A percentile compares a stretch with the other conserved stretches of the same genome.
phyloP scores from a whole-genome alignment of 176 grass and related monocot species.

The Thalia dealbata region DNA sequence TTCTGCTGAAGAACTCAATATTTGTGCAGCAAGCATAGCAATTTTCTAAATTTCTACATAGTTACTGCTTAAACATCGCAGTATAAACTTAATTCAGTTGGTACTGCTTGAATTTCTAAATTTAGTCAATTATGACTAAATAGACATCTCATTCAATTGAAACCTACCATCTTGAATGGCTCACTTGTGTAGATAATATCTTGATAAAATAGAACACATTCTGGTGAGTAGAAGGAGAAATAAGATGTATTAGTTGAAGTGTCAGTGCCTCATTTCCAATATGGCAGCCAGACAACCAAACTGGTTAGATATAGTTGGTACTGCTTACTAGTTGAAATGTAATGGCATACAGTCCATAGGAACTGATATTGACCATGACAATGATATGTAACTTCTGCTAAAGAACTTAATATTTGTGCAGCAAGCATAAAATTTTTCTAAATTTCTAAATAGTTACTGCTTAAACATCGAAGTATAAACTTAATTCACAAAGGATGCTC shows the following conservation, averaged over 20 bases:
- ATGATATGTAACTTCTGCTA: background rate
- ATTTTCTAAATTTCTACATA: background rate
- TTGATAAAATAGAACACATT: background rate
- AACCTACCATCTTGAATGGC: background rate
- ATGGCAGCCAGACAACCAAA: too few relatives aligned
- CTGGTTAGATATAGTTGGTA: too few relatives aligned
- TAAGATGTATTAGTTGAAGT: background rate
- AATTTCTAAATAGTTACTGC: background rate
- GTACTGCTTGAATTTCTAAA: too few relatives aligned
- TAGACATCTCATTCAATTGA: background rate
- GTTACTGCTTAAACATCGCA: background rate
- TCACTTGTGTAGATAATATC: background rate
- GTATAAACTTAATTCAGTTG: too few relatives aligned
- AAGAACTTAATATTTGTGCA: background rate
- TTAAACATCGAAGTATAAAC: too few relatives aligned
- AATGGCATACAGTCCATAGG: background rate
- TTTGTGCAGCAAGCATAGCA: background rate
- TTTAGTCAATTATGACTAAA: too few relatives aligned
- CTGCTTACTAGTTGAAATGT: too few relatives aligned
- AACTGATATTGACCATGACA: background rate
- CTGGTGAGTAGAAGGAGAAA: background rate
- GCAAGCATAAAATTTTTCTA: background rate
- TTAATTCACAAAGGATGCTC: background rate
- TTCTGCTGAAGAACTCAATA: background rate
- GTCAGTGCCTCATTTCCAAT: background rate